A percentile compares a stretch with the other conserved stretches of the same genome.
These are phyloP conservation scores for Phytophthora cactorum DNA, from an alignment of 352 stramenopile genomes.

Conservation along the genomic window DNA sequence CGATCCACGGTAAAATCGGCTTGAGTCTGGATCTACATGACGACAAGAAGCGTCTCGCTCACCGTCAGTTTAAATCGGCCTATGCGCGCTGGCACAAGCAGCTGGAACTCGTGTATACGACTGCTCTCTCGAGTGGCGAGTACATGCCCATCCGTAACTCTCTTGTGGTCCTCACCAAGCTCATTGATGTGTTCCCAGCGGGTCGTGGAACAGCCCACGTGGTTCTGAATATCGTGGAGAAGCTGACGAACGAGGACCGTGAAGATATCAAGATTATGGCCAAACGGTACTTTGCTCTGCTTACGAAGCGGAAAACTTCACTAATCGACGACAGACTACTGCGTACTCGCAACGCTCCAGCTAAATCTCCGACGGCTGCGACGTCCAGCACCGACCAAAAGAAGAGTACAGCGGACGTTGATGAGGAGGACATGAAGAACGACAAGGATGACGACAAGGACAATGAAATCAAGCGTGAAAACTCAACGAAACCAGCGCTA, in stretches of 20 bases:
- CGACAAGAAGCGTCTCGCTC: constrained; percentile 56
- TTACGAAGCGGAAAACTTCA: constrained; percentile 77
- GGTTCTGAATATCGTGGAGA: constrained; percentile 71
- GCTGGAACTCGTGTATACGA: constrained; percentile 69
- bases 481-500: constrained; percentile 20
- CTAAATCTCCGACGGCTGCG: constrained; percentile 16
- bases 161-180: constrained; percentile 88
- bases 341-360: constrained; percentile 23
- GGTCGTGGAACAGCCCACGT: constrained; percentile 61
- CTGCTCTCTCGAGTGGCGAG: constrained; percentile 64
- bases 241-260: constrained; percentile 78
- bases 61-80: constrained; percentile 79
- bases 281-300: constrained; percentile 82
- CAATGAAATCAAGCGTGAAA: constrained; percentile 18
- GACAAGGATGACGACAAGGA: constrained; percentile 34
- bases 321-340: constrained; percentile 74
- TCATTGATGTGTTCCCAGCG: constrained; percentile 86
- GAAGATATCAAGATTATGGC: constrained; percentile 93
- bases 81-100: constrained; percentile 82
- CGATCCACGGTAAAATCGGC: constrained; percentile 70
- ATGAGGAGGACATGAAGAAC: constrained; percentile 29
- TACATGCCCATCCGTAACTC: constrained; percentile 90
- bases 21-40: constrained; percentile 80
- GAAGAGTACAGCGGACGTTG: constrained; percentile 24
- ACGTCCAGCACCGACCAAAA: constrained; percentile 19